These are phyloP conservation scores for Anaeromyces robustus DNA, from an alignment of 192 early-diverging fungal genomes.

Conservation along the genomic window DNA sequence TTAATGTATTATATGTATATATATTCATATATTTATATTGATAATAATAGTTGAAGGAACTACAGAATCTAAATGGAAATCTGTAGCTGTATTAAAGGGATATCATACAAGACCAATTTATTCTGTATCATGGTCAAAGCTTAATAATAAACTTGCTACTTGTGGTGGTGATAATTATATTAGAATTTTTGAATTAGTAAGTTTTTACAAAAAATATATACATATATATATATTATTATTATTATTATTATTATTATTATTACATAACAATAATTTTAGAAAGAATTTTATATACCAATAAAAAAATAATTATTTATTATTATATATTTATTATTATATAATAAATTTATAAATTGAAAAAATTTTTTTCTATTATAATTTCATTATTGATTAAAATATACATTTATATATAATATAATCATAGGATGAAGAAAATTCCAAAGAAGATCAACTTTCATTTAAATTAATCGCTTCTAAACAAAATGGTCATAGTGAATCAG, in stretches of 20 bases:
- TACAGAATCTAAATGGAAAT: conserved; percentile 50
- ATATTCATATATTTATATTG: background rate
- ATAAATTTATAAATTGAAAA: conserved; percentile 21
- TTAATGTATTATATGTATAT: background rate
- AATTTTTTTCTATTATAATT: too few relatives aligned
- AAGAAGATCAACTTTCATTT: background rate
- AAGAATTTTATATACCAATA: too few relatives aligned
- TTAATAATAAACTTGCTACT: conserved; percentile 57
- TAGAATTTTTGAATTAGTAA: conserved; percentile 33
- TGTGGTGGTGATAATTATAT: conserved; percentile 70
- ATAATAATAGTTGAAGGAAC: conserved; percentile 17
- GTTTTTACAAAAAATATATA: too few relatives aligned
- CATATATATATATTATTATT: too few relatives aligned
- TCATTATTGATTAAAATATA: conserved; percentile 6
- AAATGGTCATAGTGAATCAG: conserved; percentile 65
- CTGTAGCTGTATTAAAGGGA: conserved; percentile 44
- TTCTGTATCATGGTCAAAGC: conserved; percentile 78
- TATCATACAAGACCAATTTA: conserved; percentile 79
- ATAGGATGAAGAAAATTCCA: background rate
- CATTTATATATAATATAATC: background rate
- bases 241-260: too few relatives aligned
- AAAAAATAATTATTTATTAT: background rate
- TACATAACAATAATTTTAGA: too few relatives aligned
- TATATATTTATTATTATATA: conserved; percentile 9
- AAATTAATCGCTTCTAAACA: background rate